These are phyloP conservation scores for Tulasnella sp. DNA, from an alignment of 768 basidiomycete genomes.

Conservation along the genomic window DNA sequence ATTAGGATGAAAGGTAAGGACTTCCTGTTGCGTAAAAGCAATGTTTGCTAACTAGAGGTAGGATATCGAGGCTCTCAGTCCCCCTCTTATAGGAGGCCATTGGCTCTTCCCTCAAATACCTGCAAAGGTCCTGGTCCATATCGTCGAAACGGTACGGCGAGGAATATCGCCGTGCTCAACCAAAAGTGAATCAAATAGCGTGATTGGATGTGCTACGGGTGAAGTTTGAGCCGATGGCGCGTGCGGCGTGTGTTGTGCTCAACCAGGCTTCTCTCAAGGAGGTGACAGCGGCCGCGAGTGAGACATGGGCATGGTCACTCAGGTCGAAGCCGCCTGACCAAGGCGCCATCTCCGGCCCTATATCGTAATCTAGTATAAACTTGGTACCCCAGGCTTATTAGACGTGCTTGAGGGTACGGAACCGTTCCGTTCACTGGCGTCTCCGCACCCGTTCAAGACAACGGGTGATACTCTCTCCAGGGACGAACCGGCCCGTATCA, in stretches of 20 bases:
- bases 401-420: no score
- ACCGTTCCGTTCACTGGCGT: no score
- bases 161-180: not conserved
- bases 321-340: no score
- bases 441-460: no score
- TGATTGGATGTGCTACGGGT: not conserved
- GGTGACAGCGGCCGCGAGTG: not conserved
- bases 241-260: not conserved
- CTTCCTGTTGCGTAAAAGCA: not conserved
- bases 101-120: not conserved
- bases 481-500: no score
- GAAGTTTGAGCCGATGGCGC: not conserved
- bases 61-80: not conserved
- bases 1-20: not conserved
- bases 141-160: not conserved
- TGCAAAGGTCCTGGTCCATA: not conserved
- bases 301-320: not conserved
- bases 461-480: no score
- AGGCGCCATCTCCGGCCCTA: not conserved
- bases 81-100: not conserved
- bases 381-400: no score
- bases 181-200: not conserved
- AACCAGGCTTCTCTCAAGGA: not conserved
- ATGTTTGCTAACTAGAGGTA: not conserved
- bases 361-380: not conserved